Percentiles rank a stretch among this genome's conserved stretches.
Conservation (phyloP, 495 filamentous ascomycete species). For the Diplogelasinospora grovesii region DNA sequence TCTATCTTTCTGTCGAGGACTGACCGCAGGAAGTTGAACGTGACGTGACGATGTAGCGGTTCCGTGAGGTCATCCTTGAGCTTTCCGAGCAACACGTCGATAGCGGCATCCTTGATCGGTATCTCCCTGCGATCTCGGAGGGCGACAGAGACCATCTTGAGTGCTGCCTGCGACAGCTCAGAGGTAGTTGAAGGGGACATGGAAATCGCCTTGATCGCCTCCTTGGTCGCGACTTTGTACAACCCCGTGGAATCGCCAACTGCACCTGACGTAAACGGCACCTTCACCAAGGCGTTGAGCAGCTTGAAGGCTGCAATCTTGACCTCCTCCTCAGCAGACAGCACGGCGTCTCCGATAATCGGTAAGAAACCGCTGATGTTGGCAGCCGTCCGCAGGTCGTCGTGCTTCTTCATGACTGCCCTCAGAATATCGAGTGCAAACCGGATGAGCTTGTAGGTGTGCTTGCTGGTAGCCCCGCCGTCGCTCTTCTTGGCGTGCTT, state of each 20-base stretch:
- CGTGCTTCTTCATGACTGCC: conserved; percentile 71
- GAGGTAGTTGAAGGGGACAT: conserved; percentile 64
- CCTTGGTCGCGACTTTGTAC: conserved; percentile 77
- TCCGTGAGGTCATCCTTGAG: conserved; percentile 88
- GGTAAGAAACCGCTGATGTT: conserved; percentile 82
- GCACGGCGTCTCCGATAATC: conserved; percentile 77
- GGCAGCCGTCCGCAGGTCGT: conserved; percentile 64
- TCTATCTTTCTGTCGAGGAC: conserved; percentile 79
- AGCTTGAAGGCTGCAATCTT: conserved; percentile 77
- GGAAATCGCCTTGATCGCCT: conserved; percentile 61
- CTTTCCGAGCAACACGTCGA: conserved; percentile 77
- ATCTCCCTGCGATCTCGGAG: conserved; percentile 72
- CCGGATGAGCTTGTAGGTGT: conserved; percentile 73
- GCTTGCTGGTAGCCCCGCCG: conserved; percentile 61
- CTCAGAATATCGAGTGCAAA: conserved; percentile 85
- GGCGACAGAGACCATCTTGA: conserved; percentile 81
- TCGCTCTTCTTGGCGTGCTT: conserved; percentile 62
- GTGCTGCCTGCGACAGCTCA: conserved; percentile 74
- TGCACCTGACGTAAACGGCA: conserved; percentile 71
- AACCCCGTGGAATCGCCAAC: conserved; percentile 63
- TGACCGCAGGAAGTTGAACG: conserved; percentile 86
- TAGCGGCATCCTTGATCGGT: conserved; percentile 67
- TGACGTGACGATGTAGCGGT: conserved; percentile 80
- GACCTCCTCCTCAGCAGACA: conserved; percentile 81
- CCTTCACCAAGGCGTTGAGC: conserved; percentile 76